Percentiles rank a stretch among this genome's conserved stretches.
Conservation (phyloP, 495 filamentous ascomycete species). For the Talaromyces stipitatus region DNA sequence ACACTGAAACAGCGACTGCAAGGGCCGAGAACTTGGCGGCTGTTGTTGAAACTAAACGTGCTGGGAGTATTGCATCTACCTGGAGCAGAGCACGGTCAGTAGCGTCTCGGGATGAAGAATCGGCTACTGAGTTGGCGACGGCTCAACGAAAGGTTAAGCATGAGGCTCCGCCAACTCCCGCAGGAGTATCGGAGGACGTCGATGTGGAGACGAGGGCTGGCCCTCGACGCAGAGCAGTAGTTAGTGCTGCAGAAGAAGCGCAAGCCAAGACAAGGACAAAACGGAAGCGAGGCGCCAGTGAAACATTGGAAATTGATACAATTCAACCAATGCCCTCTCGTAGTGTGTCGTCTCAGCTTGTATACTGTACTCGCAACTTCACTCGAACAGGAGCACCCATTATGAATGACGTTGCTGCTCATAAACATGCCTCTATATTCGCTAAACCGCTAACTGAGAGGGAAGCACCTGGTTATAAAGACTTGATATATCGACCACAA, state of each 20-base stretch:
- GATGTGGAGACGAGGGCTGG: slow-evolving; percentile 38
- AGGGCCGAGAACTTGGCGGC: slow-evolving; percentile 28
- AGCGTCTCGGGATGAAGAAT: slow-evolving; percentile 47
- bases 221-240: slow-evolving; percentile 39
- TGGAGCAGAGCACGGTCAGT: slow-evolving; percentile 54
- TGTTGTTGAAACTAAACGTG: slow-evolving; percentile 28
- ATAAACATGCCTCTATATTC: slow-evolving; percentile 87
- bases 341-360: slow-evolving; percentile 43
- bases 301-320: slow-evolving; percentile 24
- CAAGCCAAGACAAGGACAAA: slow-evolving; percentile 24
- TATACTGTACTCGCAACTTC: slow-evolving; percentile 70
- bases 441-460: slow-evolving; percentile 72
- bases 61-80: slow-evolving; percentile 47
- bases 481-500: slow-evolving; percentile 78
- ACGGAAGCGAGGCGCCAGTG: slow-evolving; percentile 34
- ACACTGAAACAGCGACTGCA: slow-evolving; percentile 18
- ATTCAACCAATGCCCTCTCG: slow-evolving; percentile 20
- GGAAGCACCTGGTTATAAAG: slow-evolving; percentile 81
- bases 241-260: slow-evolving; percentile 18
- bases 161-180: slow-evolving; percentile 55
- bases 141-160: slow-evolving; percentile 51
- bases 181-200: slow-evolving; percentile 23
- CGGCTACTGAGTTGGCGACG: slow-evolving; percentile 37
- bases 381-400: slow-evolving; percentile 67
- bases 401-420: slow-evolving; percentile 75